phyloP scores from a whole-genome alignment of 2,329 filamentous ascomycete genomes.

The Xylaria sp. region DNA sequence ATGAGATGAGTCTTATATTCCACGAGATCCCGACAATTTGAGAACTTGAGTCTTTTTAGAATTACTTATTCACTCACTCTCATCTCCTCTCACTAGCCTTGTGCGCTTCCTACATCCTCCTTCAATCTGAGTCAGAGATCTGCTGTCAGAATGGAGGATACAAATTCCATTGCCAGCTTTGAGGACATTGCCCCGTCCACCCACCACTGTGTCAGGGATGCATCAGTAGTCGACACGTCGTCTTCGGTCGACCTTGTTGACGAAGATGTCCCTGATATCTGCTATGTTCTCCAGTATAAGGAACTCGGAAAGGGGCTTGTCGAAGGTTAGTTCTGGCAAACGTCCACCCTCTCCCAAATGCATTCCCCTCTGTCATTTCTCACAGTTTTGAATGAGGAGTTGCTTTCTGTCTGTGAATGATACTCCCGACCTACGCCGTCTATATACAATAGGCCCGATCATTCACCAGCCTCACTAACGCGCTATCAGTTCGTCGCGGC shows the following conservation, averaged over 20 bases:
- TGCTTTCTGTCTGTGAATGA: background rate
- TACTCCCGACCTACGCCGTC: background rate
- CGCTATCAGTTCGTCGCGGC: slow-evolving; percentile 52
- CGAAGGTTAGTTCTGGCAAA: slow-evolving; percentile 46
- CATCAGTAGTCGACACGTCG: background rate
- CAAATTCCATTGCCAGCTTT: slow-evolving; percentile 49
- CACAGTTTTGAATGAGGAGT: background rate
- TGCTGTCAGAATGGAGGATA: slow-evolving; percentile 44
- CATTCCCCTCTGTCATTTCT: background rate
- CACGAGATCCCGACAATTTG: background rate
- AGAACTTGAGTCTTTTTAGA: background rate
- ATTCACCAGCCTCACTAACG: slow-evolving; percentile 22
- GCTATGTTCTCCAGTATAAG: slow-evolving; percentile 57
- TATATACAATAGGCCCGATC: background rate
- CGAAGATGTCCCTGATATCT: slow-evolving; percentile 54
- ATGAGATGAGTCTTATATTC: background rate
- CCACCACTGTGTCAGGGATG: slow-evolving; percentile 9
- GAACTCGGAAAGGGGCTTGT: slow-evolving; percentile 50
- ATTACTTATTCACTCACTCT: background rate
- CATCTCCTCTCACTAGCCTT: background rate
- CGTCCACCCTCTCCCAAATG: background rate
- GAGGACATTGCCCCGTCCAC: slow-evolving; percentile 47
- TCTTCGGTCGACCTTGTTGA: slow-evolving; percentile 38
- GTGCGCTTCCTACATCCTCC: background rate
- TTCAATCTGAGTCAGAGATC: background rate